Base-by-base conservation (phyloP, 2,329 filamentous ascomycete genomes). In the Aspergillus neoniger region DNA sequence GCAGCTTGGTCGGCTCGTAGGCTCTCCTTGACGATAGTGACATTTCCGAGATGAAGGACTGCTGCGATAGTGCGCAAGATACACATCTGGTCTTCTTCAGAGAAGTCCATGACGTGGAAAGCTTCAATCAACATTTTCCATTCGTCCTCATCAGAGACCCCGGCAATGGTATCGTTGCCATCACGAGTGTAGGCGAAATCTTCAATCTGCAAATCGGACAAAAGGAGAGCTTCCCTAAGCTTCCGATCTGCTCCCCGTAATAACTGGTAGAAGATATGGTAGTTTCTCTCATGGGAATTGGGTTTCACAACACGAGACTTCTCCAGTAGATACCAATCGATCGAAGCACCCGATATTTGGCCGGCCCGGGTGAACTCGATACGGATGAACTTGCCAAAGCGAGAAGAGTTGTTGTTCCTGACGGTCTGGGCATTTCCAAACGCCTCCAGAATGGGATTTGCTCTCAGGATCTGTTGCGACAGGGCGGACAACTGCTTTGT, bases 341-440 rank as follows among this genome's bases (percentile, higher is more conserved):
- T 98, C 78, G 92, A 97, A 21, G 95, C 95, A 38, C 96, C 96
- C 4, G 91, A 91, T 66, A 99, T 99, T 57, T 95, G 90, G 28
- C 96, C 96, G 38, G 86, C 86, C 23, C 91, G 85, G 36, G 88
- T 92, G 77, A 99, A 97, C 73, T 97, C 92, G 71, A 99, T 99
- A 53, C 96, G 86, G 73, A 99, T 99, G 72, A 99, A 99, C 76
- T 99, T 99, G 73, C 95, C 95, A 71, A 99, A 99, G 65, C 95
- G 88, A 5, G 95, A 99, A 0, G 95, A 99, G 74, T 99, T 99
- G 80, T 99, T 95, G 76, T 99, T 99, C 57, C 95, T 87, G 30
- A 99, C 92, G 0, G 95, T 99, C 75, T 99, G 96, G 1, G 95
- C 95, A 73, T 99, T 99, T 62, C 96, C 96, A 70, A 99, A 99